Evolutionary conservation across 2,329 filamentous ascomycete species (phyloP), one percentile per base, ranked within the genome.

Genomic region (Cercospora beticola): DNA sequence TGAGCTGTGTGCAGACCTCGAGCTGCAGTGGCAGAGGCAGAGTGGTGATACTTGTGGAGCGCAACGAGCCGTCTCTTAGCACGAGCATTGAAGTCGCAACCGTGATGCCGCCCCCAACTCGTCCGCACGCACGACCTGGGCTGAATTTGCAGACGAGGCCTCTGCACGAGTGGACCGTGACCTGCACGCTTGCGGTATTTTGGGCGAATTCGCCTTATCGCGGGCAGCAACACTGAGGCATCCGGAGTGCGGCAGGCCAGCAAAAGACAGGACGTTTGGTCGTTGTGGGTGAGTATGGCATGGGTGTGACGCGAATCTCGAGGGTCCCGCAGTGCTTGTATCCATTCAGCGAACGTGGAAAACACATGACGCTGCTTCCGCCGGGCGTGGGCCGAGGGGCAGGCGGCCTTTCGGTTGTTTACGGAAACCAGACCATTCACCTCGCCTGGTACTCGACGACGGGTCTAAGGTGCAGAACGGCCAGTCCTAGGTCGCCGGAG

Each of bases 111-210:
- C 36, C 46, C 36, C 36, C 36, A 40, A 58, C 30, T 30, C 30
- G 8, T 31, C 30, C 54, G 54, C 54, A 58, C 49, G 49, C 49
- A 54, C 49, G 18, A 23, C 18, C 23, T 28, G 18, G 54, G 54
- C 30, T n/a, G 54, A 58, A 30, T 58, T 58, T 31, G 54, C 54
- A 58, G 26, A 3, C 54, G 54, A 58, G 54, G 54, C 54, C 54
- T 58, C n/a, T 52, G 46, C 46, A 52, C 26, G 54, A 26, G 54
- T 58, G 54, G 54, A 58, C 54, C 54, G 54, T 58, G 54, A 58
- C 23, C 54, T 58, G 54, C 54, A 58, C 26, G 54, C 54, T 58
- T 58, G 54, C 54, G 54, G 54, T 26, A 58, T n/a, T 30, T 58
- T 58, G 54, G 54, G 54, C 54, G 54, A 58, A 31, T 28, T 31